Base-by-base conservation (phyloP, 1,284 basidiomycete species). In the Kalmanozyma brasiliensis region DNA sequence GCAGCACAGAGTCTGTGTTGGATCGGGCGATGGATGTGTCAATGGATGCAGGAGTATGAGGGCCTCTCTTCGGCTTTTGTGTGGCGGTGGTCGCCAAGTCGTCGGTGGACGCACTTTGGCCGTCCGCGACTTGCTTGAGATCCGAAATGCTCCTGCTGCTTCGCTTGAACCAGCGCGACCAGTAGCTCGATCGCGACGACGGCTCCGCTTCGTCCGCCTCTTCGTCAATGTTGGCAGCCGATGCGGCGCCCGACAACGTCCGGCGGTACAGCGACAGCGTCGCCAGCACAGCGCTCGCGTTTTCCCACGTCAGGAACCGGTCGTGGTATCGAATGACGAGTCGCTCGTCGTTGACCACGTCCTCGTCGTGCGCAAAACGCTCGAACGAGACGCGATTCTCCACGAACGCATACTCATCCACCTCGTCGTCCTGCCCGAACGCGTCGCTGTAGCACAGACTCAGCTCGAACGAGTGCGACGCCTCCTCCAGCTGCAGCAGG, bases 281-380 rank as follows among this genome's bases (percentile, higher is more conserved):
- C 13, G 84, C 84, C 17, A 87, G 76, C 29, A 86, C 82, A 3
- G 84, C 83, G 29, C 83, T 82, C 1, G 84, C 85, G 34, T 84
- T 85, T 42, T 84, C 81, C 85, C 86, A 86, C 6, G 85, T 85
- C 43, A 86, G 78, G 77, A 84, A 85, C 64, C 76, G 65, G n/a
- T 76, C 76, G 36, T 82, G 77, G 74, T 86, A 86, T 34, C 83
- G 79, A 20, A 87, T 76, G 23, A 86, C 85, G 13, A 87, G 77
- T 30, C 83, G 74, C 13, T 83, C 81, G 61, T 86, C 84, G 53
- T 86, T 84, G 7, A 85, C 82, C n/a, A 86, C 72, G 3, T 80
- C 74, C 2, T 83, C 78, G 47, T 85, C 83, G 55, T 79, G 71
- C 44, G 86, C 81, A 71, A 87, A 87, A 16, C 81, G 80, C 63